Evolutionary conservation across 345 rosid genomes (phyloP).

Genomic region (Chamaenerion angustifolium): DNA sequence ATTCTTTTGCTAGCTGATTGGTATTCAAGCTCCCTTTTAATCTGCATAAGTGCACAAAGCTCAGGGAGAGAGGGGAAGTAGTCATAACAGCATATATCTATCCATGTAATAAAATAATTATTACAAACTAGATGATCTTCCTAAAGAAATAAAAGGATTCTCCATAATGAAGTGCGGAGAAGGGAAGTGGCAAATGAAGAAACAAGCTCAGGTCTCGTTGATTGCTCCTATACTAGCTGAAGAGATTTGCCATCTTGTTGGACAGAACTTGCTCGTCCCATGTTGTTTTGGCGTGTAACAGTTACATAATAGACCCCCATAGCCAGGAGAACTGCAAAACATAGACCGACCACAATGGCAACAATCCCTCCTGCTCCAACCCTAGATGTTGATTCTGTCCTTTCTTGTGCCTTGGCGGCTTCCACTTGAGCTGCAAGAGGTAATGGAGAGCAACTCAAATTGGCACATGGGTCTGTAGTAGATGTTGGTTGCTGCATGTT

Average conservation of each 20-base stretch:
- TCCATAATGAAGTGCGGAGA: neutral
- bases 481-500: slow-evolving; percentile 19
- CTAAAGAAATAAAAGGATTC: neutral
- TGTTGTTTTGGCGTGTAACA: slow-evolving; percentile 21
- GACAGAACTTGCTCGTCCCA: slow-evolving; percentile 22
- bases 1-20: too few relatives aligned
- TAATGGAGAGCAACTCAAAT: slow-evolving; percentile 43
- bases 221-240: slow-evolving; percentile 5
- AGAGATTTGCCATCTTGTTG: slow-evolving; percentile 21
- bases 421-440: slow-evolving; percentile 49
- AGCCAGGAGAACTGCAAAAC: slow-evolving; percentile 19
- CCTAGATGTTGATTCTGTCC: slow-evolving; percentile 10
- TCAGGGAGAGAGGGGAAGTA: too few relatives aligned
- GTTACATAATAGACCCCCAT: slow-evolving; percentile 22
- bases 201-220: neutral
- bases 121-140: too few relatives aligned
- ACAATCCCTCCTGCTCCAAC: slow-evolving; percentile 28
- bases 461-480: slow-evolving; percentile 14
- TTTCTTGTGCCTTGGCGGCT: slow-evolving; percentile 17
- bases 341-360: slow-evolving; percentile 34
- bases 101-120: too few relatives aligned
- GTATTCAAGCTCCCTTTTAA: too few relatives aligned
- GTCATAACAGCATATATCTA: too few relatives aligned
- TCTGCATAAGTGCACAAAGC: too few relatives aligned
- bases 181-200: neutral